Evolutionary conservation across 2,329 filamentous ascomycete genomes (phyloP).

Genomic region (Colletotrichum caudatum): DNA sequence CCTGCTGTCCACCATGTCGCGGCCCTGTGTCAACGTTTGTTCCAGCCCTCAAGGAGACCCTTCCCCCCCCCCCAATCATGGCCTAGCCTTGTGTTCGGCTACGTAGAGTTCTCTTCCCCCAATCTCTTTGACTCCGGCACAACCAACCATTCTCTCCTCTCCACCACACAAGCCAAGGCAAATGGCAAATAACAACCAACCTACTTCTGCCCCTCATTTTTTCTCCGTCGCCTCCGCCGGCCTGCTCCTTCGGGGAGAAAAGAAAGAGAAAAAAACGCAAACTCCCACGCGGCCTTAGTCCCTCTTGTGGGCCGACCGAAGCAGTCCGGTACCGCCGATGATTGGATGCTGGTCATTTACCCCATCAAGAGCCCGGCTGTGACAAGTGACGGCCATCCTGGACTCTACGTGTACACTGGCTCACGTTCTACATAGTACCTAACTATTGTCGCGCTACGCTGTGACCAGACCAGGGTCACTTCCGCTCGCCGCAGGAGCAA

Average conservation of each 20-base stretch:
- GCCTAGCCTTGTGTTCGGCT: slow-evolving; percentile 8
- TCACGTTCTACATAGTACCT: neutral
- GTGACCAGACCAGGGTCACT: slow-evolving; percentile 12
- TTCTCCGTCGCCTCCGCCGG: slow-evolving; percentile 9
- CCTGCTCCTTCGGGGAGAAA: slow-evolving; percentile 19
- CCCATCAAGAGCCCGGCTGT: slow-evolving; percentile 25
- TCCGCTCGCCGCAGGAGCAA: slow-evolving; percentile 36
- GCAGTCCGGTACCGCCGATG: slow-evolving; percentile 28
- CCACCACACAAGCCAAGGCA: slow-evolving; percentile 1
- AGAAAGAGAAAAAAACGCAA: neutral
- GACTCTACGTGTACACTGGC: slow-evolving; percentile 16
- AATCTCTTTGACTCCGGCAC: slow-evolving; percentile 1
- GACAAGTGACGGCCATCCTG: slow-evolving; percentile 26
- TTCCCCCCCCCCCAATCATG: neutral
- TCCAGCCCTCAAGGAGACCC: slow-evolving; percentile 19
- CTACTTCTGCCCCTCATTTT: slow-evolving; percentile 22
- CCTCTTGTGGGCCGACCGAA: slow-evolving; percentile 19
- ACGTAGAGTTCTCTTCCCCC: neutral
- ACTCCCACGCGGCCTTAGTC: slow-evolving; percentile 29
- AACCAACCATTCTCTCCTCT: neutral
- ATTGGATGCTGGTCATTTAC: slow-evolving; percentile 22
- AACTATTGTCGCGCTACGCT: neutral
- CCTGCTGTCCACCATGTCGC: slow-evolving; percentile 1
- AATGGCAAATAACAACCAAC: slow-evolving; percentile 9
- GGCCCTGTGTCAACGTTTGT: slow-evolving; percentile 22